These are phyloP conservation scores for Solanum sitiens DNA, from an alignment of 257 asterid genomes.

Conservation along the genomic window DNA sequence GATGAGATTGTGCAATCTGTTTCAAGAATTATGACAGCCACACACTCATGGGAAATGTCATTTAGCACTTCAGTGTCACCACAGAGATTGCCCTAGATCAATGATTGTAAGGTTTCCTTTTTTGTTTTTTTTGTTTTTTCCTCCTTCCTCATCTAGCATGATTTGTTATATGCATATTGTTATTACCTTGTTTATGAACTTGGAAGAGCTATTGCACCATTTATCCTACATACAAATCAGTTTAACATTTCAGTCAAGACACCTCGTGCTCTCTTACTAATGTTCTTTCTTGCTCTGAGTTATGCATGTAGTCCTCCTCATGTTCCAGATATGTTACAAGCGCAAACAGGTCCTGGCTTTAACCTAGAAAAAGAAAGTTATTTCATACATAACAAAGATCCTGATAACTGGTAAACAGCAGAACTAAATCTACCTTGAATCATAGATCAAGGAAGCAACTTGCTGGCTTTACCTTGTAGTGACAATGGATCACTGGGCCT, in stretches of 20 bases:
- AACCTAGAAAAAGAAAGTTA: neutral
- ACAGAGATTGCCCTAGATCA: slow-evolving; percentile 18
- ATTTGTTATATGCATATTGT: neutral
- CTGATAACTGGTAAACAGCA: neutral
- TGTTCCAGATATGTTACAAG: neutral
- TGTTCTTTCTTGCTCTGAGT: neutral
- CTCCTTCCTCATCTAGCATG: neutral
- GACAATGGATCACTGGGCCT: neutral
- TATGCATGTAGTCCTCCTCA: neutral
- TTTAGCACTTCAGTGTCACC: slow-evolving; percentile 21
- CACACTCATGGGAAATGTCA: slow-evolving; percentile 46
- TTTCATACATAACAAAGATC: neutral
- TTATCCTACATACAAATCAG: neutral
- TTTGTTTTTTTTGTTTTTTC: neutral
- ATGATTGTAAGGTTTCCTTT: neutral
- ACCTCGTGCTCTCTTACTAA: neutral
- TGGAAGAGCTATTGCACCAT: neutral
- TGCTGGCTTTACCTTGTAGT: neutral
- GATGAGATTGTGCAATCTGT: slow-evolving; percentile 57
- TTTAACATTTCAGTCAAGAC: neutral
- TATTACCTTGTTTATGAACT: neutral
- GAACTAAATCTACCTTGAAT: neutral
- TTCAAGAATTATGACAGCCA: slow-evolving; percentile 36
- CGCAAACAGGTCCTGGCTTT: neutral
- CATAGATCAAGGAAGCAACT: neutral